phyloP scores from a whole-genome alignment of 2,329 filamentous ascomycete species.

The Coniochaeta sp. region DNA sequence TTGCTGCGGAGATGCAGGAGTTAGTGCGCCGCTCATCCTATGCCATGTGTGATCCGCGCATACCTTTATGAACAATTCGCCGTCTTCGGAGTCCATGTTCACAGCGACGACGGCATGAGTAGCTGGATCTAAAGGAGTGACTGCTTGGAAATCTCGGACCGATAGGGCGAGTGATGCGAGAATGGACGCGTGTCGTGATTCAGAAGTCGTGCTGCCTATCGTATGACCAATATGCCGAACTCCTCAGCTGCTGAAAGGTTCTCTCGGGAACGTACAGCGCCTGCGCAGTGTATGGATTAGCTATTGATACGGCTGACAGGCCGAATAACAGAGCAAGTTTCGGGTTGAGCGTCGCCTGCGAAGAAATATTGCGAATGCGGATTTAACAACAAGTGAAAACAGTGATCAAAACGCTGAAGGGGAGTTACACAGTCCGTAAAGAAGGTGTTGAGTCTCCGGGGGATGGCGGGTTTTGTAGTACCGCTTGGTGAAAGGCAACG shows the following conservation, averaged over 20 bases:
- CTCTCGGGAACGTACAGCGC: neutral
- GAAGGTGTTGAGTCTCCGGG: neutral
- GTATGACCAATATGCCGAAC: neutral
- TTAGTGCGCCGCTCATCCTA: constrained; percentile 19
- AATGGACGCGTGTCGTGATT: neutral
- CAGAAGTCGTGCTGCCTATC: neutral
- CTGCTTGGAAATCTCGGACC: constrained; percentile 9
- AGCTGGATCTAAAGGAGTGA: constrained; percentile 14
- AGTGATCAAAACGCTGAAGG: neutral
- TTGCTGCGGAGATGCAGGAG: constrained; percentile 53
- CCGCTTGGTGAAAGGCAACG: neutral
- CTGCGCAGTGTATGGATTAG: neutral
- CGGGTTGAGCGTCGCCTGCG: neutral
- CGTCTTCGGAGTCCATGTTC: constrained; percentile 83
- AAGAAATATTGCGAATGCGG: neutral
- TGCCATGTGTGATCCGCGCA: constrained; percentile 9
- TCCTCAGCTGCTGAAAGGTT: neutral
- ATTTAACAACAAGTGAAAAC: neutral
- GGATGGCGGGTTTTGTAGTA: neutral
- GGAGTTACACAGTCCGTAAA: neutral
- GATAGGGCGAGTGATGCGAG: constrained; percentile 6
- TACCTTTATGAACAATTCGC: constrained; percentile 83
- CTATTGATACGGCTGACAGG: neutral
- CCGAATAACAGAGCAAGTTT: neutral
- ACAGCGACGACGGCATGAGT: constrained; percentile 42